phyloP scores from a whole-genome alignment of 768 basidiomycete genomes.

The Russula virescens region DNA sequence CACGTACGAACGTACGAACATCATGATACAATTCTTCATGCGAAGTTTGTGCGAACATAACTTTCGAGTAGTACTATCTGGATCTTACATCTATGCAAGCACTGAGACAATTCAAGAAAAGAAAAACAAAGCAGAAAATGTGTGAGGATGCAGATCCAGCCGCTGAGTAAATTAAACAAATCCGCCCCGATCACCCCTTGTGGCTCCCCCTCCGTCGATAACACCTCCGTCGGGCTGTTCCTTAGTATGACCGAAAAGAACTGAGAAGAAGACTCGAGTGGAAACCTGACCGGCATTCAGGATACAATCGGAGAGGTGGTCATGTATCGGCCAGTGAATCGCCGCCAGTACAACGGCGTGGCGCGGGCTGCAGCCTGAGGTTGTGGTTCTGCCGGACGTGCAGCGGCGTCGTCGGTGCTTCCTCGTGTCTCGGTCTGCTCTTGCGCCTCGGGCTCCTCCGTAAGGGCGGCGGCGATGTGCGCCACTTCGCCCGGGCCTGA shows the following conservation, averaged over 20 bases:
- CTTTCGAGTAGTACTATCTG: too few relatives aligned
- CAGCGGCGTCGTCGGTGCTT: not conserved
- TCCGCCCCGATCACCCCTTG: not conserved
- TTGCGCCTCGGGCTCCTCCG: slow-evolving; percentile 1
- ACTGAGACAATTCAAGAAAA: too few relatives aligned
- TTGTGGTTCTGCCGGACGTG: not conserved
- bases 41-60: too few relatives aligned
- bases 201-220: too few relatives aligned
- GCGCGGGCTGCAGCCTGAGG: not conserved
- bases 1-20: too few relatives aligned
- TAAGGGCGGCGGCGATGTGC: not conserved
- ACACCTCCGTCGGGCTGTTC: not conserved
- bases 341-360: slow-evolving; percentile 1
- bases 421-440: not conserved
- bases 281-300: not conserved
- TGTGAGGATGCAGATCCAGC: not conserved
- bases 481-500: not conserved
- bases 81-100: too few relatives aligned
- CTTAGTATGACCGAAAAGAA: not conserved
- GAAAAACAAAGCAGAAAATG: not conserved
- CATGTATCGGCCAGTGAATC: not conserved
- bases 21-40: too few relatives aligned
- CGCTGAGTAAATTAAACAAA: not conserved
- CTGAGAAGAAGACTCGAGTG: too few relatives aligned
- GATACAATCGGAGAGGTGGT: not conserved